Evolutionary conservation across 2,329 filamentous ascomycete genomes (phyloP), one percentile per base, ranked within the genome.

Genomic region (Emergomyces africanus): DNA sequence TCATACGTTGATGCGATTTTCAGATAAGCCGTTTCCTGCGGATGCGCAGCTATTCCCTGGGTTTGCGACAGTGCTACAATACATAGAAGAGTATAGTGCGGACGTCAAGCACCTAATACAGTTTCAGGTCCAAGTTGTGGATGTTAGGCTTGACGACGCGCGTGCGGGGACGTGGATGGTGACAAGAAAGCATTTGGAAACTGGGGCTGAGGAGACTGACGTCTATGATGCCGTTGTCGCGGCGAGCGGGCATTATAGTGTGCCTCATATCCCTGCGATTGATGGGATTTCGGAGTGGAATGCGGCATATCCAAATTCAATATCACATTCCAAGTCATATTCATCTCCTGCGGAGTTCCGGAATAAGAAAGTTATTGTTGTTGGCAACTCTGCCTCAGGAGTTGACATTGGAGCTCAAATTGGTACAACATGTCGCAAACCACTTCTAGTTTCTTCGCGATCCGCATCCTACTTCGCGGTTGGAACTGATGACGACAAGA

Each of bases 301-400:
- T 62, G 64, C 73, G 30, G 70, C 76, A 0, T 81, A 88, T 60
- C 85, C 86, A 0, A 79, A 77, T 0, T 68, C 80, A 2, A 82
- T 92, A 49, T 79, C 78, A 1, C 89, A 94, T 71, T 90, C 90
- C 0, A 96, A 94, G 70, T 83, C 84, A 60, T 97, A 90, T 69
- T 84, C 90, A 46, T 79, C 73, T 0, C 81, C 88, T 0, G 79
- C 82, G 20, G 67, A 75, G 0, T 96, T 86, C 66, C 68, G 70
- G 0, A 79, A 76, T 57, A 87, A 88, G 70, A 95, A 89, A 71
- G 88, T 94, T 12, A 72, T 96, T 5, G 80, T 96, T 0, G 84
- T 96, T 0, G 92, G 92, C 10, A 94, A 89, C 66, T 87, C 87
- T 0, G 87, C 90, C 0, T 95, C 89, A 0, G 92, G 90, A 0